Evolutionary conservation across 2,329 filamentous ascomycete species (phyloP).

Genomic region (Thermothelomyces thermophilus): DNA sequence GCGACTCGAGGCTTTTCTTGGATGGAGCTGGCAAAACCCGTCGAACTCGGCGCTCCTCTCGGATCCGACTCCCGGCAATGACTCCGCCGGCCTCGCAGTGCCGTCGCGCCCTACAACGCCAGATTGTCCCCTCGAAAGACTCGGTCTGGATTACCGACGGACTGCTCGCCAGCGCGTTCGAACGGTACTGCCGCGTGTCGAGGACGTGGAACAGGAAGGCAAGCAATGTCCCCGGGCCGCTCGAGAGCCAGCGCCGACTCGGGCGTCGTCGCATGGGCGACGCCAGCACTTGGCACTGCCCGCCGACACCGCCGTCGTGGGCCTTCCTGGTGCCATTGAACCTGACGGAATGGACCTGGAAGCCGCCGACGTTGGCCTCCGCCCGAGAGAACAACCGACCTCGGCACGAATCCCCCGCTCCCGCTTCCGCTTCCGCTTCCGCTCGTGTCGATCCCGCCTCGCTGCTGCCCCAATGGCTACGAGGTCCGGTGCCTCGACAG

Average conservation of each 20-base stretch:
- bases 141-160: constrained; percentile 56
- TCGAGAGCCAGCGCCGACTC: constrained; percentile 48
- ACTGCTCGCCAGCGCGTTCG: constrained; percentile 44
- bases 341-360: constrained; percentile 46
- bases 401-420: constrained; percentile 21
- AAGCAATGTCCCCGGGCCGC: constrained; percentile 44
- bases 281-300: constrained; percentile 37
- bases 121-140: constrained; percentile 34
- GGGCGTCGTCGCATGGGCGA: constrained; percentile 50
- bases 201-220: constrained; percentile 25
- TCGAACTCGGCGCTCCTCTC: constrained; percentile 10
- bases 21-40: constrained; percentile 13
- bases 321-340: constrained; percentile 39
- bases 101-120: constrained; percentile 42
- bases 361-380: constrained; percentile 36
- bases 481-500: neutral
- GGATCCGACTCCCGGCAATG: constrained; percentile 33
- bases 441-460: neutral
- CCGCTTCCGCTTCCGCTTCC: constrained; percentile 10
- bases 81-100: constrained; percentile 40
- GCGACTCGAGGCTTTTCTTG: neutral
- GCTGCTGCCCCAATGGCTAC: constrained; percentile 16
- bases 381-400: constrained; percentile 11
- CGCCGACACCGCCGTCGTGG: constrained; percentile 39
- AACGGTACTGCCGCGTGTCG: constrained; percentile 37